Conservation (phyloP, 2,329 filamentous ascomycete genomes). For the Hymenoscyphus fructigenus region DNA sequence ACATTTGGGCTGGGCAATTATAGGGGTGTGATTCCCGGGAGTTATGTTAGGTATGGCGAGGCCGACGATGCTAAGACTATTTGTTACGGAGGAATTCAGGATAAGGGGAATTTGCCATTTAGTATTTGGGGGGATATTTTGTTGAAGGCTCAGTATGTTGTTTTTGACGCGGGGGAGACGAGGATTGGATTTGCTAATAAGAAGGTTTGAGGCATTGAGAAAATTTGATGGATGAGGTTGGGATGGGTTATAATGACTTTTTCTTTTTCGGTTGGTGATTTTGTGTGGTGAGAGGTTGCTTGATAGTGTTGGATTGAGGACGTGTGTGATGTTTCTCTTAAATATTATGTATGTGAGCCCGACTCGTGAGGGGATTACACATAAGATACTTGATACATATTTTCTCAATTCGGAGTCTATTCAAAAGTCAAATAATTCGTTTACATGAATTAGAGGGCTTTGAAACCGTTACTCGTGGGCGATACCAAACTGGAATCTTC, state of each 20-base stretch:
- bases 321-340: neutral
- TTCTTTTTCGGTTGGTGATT: neutral
- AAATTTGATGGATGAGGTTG: neutral
- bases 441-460: too few relatives aligned
- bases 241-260: neutral
- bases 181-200: constrained; percentile 20
- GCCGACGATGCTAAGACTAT: neutral
- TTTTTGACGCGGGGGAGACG: constrained; percentile 31
- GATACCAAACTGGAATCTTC: neutral
- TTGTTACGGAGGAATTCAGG: constrained; percentile 27
- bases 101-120: constrained; percentile 26
- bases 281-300: neutral
- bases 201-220: neutral
- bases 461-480: too few relatives aligned
- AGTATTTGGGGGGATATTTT: constrained; percentile 36
- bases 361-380: neutral
- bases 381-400: neutral
- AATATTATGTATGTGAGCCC: neutral
- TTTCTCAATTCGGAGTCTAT: neutral
- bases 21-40: constrained; percentile 34
- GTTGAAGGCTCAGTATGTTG: constrained; percentile 37
- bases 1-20: constrained; percentile 31
- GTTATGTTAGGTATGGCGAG: constrained; percentile 36
- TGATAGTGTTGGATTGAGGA: neutral
- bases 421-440: too few relatives aligned